Evolutionary conservation across 371 early-diverging fungal species (phyloP).

Genomic region (Mortierella sp.): DNA sequence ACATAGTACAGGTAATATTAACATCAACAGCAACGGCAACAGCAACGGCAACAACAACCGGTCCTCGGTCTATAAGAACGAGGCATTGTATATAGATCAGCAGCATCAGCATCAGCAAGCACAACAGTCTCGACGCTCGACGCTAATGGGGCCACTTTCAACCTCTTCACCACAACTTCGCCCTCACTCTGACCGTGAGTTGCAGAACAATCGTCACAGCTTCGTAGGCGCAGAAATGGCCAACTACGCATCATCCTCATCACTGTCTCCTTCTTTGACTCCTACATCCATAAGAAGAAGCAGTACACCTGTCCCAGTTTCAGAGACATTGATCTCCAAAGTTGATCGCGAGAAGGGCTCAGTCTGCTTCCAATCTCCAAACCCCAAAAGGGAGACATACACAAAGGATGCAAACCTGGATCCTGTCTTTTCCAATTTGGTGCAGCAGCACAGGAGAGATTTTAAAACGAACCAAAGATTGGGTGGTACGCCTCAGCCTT

Average conservation of each 20-base stretch:
- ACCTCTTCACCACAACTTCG: slow-evolving; percentile 38
- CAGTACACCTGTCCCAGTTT: slow-evolving; percentile 23
- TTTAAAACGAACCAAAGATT: slow-evolving; percentile 43
- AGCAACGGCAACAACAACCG: slow-evolving; percentile 4
- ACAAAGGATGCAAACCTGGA: slow-evolving; percentile 36
- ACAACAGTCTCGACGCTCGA: slow-evolving; percentile 16
- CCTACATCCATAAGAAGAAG: slow-evolving; percentile 15
- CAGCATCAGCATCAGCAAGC: slow-evolving; percentile 13
- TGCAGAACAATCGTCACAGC: too few species aligned
- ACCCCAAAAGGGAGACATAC: slow-evolving; percentile 29
- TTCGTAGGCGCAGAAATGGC: slow-evolving; percentile 27
- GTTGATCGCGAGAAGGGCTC: slow-evolving; percentile 43
- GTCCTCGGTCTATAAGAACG: slow-evolving; percentile 12
- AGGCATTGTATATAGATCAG: slow-evolving; percentile 26
- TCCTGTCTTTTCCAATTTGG: slow-evolving; percentile 37
- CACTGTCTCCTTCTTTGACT: background rate
- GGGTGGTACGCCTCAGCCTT: slow-evolving; percentile 29
- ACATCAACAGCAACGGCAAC: background rate
- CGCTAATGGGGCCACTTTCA: slow-evolving; percentile 1
- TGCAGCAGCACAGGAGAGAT: slow-evolving; percentile 50
- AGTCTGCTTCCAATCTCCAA: slow-evolving; percentile 47
- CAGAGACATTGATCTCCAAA: slow-evolving; percentile 42
- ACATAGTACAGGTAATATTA: background rate
- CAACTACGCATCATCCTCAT: background rate
- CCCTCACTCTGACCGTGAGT: slow-evolving; percentile 10